Evolutionary conservation across 768 basidiomycete genomes (phyloP).

Genomic region (Panus rudis): DNA sequence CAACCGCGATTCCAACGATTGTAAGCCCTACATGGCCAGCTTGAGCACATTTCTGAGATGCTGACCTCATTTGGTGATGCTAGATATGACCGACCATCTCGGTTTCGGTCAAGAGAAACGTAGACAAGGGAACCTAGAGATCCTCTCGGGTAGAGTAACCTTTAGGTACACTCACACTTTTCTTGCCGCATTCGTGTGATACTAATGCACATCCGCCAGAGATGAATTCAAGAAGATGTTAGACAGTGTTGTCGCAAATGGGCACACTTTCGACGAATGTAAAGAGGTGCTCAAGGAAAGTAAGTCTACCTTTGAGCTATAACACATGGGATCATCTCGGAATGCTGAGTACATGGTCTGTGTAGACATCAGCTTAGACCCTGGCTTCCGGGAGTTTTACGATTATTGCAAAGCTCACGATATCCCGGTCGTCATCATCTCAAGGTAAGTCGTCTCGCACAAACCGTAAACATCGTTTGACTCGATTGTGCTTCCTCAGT

Average conservation of each 20-base stretch:
- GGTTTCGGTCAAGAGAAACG: slow-evolving; percentile 78
- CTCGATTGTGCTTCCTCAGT: slow-evolving; percentile 29
- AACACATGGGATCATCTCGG: slow-evolving; percentile 2
- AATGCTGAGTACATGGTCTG: slow-evolving; percentile 8
- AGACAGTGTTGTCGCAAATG: slow-evolving; percentile 64
- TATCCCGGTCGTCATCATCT: slow-evolving; percentile 90
- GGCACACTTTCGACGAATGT: slow-evolving; percentile 82
- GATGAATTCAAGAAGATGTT: slow-evolving; percentile 89
- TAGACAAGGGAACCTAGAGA: slow-evolving; percentile 64
- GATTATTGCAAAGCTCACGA: slow-evolving; percentile 73
- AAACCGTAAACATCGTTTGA: neutral
- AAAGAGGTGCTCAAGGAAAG: slow-evolving; percentile 67
- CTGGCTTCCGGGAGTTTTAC: slow-evolving; percentile 86
- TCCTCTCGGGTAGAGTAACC: slow-evolving; percentile 56
- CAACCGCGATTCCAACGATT: slow-evolving; percentile 88
- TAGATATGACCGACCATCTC: slow-evolving; percentile 85
- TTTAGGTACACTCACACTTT: slow-evolving; percentile 47
- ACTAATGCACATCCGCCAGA: slow-evolving; percentile 33
- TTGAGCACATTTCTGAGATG: slow-evolving; percentile 2
- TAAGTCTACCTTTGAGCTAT: slow-evolving; percentile 27
- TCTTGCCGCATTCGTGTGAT: neutral
- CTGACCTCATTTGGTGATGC: neutral
- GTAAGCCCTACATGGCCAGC: slow-evolving; percentile 27
- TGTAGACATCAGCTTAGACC: slow-evolving; percentile 78
- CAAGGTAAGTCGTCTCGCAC: slow-evolving; percentile 54